Conservation (phyloP, 2,329 filamentous ascomycete genomes). For the Scolecobasidium constrictum region DNA sequence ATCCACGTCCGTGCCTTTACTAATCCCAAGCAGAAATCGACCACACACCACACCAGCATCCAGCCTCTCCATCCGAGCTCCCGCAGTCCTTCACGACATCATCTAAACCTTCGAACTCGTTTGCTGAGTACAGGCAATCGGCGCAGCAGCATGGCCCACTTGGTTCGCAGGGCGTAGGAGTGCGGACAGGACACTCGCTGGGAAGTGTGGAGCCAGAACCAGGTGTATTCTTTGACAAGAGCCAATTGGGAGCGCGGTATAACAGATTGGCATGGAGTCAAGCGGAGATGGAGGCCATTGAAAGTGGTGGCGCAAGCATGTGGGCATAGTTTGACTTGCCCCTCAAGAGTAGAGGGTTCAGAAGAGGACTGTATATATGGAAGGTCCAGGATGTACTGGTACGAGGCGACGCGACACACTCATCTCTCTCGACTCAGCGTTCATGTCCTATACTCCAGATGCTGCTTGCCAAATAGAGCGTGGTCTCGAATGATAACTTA, state of each 20-base stretch:
- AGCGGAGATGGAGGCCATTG: constrained; percentile 89
- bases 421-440: too few species aligned
- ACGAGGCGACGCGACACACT: too few species aligned
- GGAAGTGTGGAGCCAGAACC: constrained; percentile 59
- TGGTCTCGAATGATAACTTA: too few species aligned
- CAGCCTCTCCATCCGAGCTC: constrained; percentile 54
- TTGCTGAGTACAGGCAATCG: constrained; percentile 67
- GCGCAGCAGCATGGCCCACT: constrained; percentile 71
- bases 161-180: constrained; percentile 24
- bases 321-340: constrained; percentile 2
- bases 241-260: constrained; percentile 78
- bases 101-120: too few species aligned
- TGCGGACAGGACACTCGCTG: constrained; percentile 52
- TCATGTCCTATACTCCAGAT: too few species aligned
- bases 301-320: constrained; percentile 68
- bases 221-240: constrained; percentile 79
- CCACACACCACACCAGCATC: constrained; percentile 63
- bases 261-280: constrained; percentile 60
- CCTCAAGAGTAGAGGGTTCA: too few species aligned
- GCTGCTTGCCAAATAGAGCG: too few species aligned
- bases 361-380: too few species aligned
- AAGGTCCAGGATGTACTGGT: too few species aligned
- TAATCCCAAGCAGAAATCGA: constrained; percentile 62
- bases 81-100: constrained; percentile 27
- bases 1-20: too few species aligned